Evolutionary conservation across 345 rosid genomes (phyloP).

Genomic region (Pistacia atlantica): DNA sequence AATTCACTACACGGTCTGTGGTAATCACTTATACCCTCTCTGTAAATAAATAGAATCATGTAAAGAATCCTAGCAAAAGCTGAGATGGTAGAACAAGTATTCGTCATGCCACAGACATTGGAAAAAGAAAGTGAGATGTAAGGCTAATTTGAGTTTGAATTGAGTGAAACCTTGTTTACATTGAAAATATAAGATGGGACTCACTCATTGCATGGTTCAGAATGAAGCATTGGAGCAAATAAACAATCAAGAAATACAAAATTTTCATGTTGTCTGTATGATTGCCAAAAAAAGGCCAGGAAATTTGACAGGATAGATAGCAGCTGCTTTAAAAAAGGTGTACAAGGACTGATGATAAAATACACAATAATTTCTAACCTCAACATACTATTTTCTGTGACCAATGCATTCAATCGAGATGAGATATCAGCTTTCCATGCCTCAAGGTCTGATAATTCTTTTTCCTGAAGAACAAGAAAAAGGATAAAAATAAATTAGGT

Average conservation of each 20-base stretch:
- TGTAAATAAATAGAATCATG: background rate
- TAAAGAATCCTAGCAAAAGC: background rate
- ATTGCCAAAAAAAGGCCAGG: background rate
- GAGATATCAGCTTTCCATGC: constrained; percentile 64
- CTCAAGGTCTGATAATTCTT: constrained; percentile 47
- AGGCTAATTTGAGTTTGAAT: background rate
- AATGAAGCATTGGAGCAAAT: background rate
- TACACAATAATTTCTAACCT: constrained; percentile 53
- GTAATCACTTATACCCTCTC: background rate
- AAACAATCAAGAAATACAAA: background rate
- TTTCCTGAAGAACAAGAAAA: constrained; percentile 46
- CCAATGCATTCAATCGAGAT: constrained; percentile 59
- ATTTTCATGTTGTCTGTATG: background rate
- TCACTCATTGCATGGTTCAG: background rate
- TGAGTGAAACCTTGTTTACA: background rate
- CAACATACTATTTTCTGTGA: constrained; percentile 59
- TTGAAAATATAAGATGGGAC: background rate
- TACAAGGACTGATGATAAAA: background rate
- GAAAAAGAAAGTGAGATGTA: background rate
- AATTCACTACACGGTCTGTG: background rate
- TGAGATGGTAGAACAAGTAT: background rate
- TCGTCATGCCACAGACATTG: background rate
- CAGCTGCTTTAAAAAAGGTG: background rate
- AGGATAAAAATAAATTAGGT: background rate
- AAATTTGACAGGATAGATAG: constrained; percentile 2